Evolutionary conservation across 2,329 filamentous ascomycete genomes (phyloP), one percentile per base, ranked within the genome.

Genomic region (Ophiosphaerella herpotricha): DNA sequence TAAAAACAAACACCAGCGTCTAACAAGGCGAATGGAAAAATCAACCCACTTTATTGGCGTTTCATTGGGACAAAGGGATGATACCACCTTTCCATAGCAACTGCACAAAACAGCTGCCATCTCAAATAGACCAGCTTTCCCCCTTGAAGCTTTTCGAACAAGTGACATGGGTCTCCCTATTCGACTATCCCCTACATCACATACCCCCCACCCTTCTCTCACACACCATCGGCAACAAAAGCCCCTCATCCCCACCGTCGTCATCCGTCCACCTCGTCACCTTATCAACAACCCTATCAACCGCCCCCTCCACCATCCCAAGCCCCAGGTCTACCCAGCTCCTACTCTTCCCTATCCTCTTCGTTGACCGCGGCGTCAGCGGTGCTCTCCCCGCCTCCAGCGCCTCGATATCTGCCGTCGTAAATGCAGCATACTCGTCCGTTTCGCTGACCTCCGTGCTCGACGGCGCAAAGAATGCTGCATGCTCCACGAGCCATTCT

Each of bases 181-280:
- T 39, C 36, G 21, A 39, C 16, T 13, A 13, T 39, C 7, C 3
- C 36, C 14, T 9, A 13, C 18, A 11, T 39, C 36, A 14, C 13
- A n/a, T 6, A 34, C 11, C 11, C 18, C 13, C 29, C 36, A 11
- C 13, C 41, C 33, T 39, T 34, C 44, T 32, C 43, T 16, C 13
- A 36, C 40, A 24, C 11, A 33, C 45, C 33, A 50, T 23, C 11
- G 53, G 53, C 35, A 55, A 33, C 26, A 53, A 42, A 21, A 35
- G 34, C 26, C 42, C 47, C 18, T 47, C 46, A 21, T 48, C 37
- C 6, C 43, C 43, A 7, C 38, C 43, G 18, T 55, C 57, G 36
- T 64, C 65, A 41, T 60, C 61, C 38, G 57, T 61, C 60, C 55
- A 72, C 58, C 50, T 50, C 38, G 50, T 56, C 40, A 70, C 43